Evolutionary conservation across 73 alveolate species (phyloP), one percentile per base, ranked within the genome.

Genomic region (Blepharisma japonicum): DNA sequence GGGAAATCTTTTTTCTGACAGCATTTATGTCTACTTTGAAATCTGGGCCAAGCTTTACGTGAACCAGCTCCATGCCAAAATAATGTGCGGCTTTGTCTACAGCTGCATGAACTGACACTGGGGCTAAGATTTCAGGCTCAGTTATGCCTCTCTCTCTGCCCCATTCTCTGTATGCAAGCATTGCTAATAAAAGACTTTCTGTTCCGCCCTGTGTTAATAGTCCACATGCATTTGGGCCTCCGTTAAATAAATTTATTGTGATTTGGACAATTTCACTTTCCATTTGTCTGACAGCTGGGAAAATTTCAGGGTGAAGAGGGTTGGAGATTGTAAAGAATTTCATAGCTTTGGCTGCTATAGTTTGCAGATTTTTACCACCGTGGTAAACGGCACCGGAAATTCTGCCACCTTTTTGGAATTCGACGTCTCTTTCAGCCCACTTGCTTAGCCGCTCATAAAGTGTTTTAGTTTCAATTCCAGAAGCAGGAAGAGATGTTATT

Each of bases 171-270:
- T 97, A 96, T 47, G 97, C 97, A 76, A 95, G 87, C 54, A 92
- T 85, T 14, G 98, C 98, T 71, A 93, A 54, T 72, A 94, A 39
- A 21, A 94, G 87, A 18, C 98, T 86, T 88, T 96, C 99, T 0
- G 99, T 97, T 68, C 99, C 99, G 6, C 99, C 99, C 42, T 96
- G 71, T 38, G 99, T 97, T 32, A 93, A 68, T 61, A 97, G 48
- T 0, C 99, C 99, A 77, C 49, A 61, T 14, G 46, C 39, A 14
- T 61, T n/a, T 14, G 39, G 14, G 4, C 50, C 14, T 14, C 74
- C 74, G 5, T 61, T n/a, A 25, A 14, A 61, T 90, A 90, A 4
- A 97, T 68, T 55, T 93, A 98, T 32, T 91, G 95, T 38, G 97
- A 98, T 56, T 97, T 85, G 93, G 92, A 97, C 89, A 95, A 85